Percentiles rank a stretch among this genome's conserved stretches.
phyloP scores from a whole-genome alignment of 306 rosid species.

The Begonia loranthoides region DNA sequence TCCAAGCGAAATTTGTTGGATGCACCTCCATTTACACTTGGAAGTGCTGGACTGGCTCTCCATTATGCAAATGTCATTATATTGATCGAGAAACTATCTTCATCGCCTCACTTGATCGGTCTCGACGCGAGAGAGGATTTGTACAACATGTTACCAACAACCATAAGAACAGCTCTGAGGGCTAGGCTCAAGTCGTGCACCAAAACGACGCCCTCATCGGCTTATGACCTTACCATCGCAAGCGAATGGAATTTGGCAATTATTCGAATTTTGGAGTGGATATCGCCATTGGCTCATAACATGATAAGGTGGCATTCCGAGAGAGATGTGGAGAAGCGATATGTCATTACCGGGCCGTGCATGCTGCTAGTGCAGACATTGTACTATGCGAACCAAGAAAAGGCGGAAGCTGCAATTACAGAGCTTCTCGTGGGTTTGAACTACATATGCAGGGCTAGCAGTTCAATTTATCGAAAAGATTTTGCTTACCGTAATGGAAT shows the following conservation, averaged over 20 bases:
- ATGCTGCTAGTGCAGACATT: slow-evolving; percentile 67
- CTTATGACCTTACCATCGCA: slow-evolving; percentile 24
- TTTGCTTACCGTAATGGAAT: slow-evolving; percentile 11
- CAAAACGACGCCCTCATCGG: slow-evolving; percentile 19
- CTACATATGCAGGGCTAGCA: slow-evolving; percentile 26
- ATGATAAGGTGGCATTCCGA: slow-evolving; percentile 65
- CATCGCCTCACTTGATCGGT: slow-evolving; percentile 33
- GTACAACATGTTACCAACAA: slow-evolving; percentile 46
- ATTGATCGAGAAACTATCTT: slow-evolving; percentile 42
- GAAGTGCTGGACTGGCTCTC: slow-evolving; percentile 47
- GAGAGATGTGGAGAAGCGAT: slow-evolving; percentile 55
- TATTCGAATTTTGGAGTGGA: slow-evolving; percentile 46
- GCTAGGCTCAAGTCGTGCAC: slow-evolving; percentile 34
- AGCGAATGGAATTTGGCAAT: slow-evolving; percentile 34
- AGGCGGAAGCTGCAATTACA: slow-evolving; percentile 60
- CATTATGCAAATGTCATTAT: slow-evolving; percentile 66
- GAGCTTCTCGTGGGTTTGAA: slow-evolving; percentile 75
- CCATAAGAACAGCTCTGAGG: slow-evolving; percentile 37
- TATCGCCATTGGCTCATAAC: slow-evolving; percentile 70
- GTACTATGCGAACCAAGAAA: slow-evolving; percentile 49
- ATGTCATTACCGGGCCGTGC: slow-evolving; percentile 17
- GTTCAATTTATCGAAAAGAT: slow-evolving; percentile 14
- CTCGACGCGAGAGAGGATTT: slow-evolving; percentile 38
- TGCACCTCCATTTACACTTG: slow-evolving; percentile 46
- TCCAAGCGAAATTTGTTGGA: slow-evolving; percentile 19